Base-by-base conservation (phyloP, 2,329 filamentous ascomycete species). In the Venturia carpophila region DNA sequence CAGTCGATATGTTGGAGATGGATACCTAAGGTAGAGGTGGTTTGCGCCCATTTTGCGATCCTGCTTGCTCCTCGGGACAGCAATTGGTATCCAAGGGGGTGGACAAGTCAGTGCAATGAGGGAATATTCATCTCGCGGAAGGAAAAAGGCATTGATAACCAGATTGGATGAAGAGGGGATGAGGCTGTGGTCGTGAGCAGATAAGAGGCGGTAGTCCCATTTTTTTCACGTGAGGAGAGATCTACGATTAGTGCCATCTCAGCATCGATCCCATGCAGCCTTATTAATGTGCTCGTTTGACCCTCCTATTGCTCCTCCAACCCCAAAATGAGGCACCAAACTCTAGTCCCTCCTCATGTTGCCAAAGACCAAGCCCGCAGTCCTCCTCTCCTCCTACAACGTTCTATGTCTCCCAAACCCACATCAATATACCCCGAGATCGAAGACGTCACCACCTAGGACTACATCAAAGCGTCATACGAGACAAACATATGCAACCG, bases 361-460 rank as follows among this genome's bases (percentile, higher is more conserved):
- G 68, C 70, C 72, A 68, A 77, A 72, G 67, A 58, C 52, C 17
- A 75, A 74, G 64, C 70, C 72, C 66, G 69, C 69, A 65, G 63
- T 72, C 63, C 68, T 76, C 39, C 63, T 73, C 69, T 70, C 69
- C 60, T 71, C 72, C 62, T 73, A 69, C 68, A 70, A 67, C 68
- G 66, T 65, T 66, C 47, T 75, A 37, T n/a, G 52, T 21, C 52
- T 58, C 5, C 30, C 52, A 37, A 66, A 67, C 21, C 52, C 67
- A 47, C 62, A 67, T 37, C 70, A 69, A 68, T 67, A 70, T 64
- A 67, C 69, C 45, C 65, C 69, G 34, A 69, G 68, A 62, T 74
- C 74, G 64, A 71, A 71, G 71, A 74, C 75, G 75, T 79, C 78
- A 79, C 67, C 69, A 71, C 73, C 73, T 45, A 42, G 60, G 37